These are phyloP conservation scores for Asterophora lycoperdoides DNA, from an alignment of 768 basidiomycete species.

Conservation along the genomic window DNA sequence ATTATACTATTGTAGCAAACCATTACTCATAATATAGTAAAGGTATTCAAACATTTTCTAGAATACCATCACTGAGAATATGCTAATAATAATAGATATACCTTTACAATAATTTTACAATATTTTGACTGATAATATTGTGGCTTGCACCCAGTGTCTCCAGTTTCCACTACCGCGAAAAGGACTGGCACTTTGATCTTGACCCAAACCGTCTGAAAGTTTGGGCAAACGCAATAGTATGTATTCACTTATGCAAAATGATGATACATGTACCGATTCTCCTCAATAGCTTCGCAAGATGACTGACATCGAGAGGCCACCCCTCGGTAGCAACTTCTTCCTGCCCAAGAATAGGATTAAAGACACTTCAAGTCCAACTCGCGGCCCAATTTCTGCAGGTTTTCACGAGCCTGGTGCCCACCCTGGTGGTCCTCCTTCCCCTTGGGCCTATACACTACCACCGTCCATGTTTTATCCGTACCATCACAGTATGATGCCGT, in stretches of 20 bases:
- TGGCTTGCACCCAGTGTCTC: background rate
- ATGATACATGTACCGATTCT: background rate
- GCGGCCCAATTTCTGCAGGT: background rate
- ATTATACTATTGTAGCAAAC: too few species aligned
- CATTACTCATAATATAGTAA: too few species aligned
- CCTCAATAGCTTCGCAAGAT: background rate
- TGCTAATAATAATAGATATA: too few species aligned
- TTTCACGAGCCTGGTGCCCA: background rate
- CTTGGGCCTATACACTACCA: background rate
- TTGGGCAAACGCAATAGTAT: constrained; percentile 3
- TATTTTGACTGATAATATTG: too few species aligned
- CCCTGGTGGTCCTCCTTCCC: background rate
- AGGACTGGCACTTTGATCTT: constrained; percentile 5
- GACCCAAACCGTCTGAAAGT: background rate
- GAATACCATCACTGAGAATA: too few species aligned
- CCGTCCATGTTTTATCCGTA: background rate
- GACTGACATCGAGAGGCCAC: background rate
- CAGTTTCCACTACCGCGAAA: background rate
- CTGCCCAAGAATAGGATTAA: background rate
- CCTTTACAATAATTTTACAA: too few species aligned
- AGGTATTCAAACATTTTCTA: too few species aligned
- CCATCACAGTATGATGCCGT: background rate
- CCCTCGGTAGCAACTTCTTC: background rate
- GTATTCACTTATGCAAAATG: background rate
- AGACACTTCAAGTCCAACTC: too few species aligned